phyloP scores from a whole-genome alignment of 2,329 filamentous ascomycete species.

The Metarhizium humberi region DNA sequence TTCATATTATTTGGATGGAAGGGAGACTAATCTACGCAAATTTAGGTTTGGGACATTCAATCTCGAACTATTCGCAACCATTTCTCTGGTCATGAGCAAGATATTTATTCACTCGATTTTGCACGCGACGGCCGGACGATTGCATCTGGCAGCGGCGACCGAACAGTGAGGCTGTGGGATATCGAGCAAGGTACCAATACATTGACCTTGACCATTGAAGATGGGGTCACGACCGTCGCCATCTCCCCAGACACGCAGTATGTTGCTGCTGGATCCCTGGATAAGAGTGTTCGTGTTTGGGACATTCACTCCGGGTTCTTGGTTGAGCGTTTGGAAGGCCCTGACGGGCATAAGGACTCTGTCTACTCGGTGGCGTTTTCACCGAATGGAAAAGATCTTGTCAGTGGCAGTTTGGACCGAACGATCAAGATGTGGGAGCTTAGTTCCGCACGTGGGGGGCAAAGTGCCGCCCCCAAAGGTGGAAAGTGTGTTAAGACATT shows the following conservation, averaged over 20 bases:
- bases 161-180: slow-evolving; percentile 94
- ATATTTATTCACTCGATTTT: slow-evolving; percentile 96
- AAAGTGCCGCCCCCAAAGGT: slow-evolving; percentile 62
- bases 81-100: slow-evolving; percentile 95
- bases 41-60: slow-evolving; percentile 87
- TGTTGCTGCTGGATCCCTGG: slow-evolving; percentile 87
- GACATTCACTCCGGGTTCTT: slow-evolving; percentile 80
- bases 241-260: slow-evolving; percentile 93
- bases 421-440: slow-evolving; percentile 99
- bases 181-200: slow-evolving; percentile 77
- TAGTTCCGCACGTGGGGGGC: slow-evolving; percentile 58
- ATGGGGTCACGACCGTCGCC: slow-evolving; percentile 93
- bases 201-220: slow-evolving; percentile 83
- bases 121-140: slow-evolving; percentile 89
- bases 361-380: slow-evolving; percentile 96
- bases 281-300: slow-evolving; percentile 98
- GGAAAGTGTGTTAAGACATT: slow-evolving; percentile 96
- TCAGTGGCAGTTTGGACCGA: slow-evolving; percentile 91
- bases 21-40: background rate
- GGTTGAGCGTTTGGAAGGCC: slow-evolving; percentile 83
- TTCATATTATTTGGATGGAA: background rate
- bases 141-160: slow-evolving; percentile 88
- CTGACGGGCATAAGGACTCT: slow-evolving; percentile 91
- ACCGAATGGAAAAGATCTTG: slow-evolving; percentile 83
- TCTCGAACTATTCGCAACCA: slow-evolving; percentile 78